Evolutionary conservation across 2,329 filamentous ascomycete genomes (phyloP).

Genomic region (Fusarium subtropicale): DNA sequence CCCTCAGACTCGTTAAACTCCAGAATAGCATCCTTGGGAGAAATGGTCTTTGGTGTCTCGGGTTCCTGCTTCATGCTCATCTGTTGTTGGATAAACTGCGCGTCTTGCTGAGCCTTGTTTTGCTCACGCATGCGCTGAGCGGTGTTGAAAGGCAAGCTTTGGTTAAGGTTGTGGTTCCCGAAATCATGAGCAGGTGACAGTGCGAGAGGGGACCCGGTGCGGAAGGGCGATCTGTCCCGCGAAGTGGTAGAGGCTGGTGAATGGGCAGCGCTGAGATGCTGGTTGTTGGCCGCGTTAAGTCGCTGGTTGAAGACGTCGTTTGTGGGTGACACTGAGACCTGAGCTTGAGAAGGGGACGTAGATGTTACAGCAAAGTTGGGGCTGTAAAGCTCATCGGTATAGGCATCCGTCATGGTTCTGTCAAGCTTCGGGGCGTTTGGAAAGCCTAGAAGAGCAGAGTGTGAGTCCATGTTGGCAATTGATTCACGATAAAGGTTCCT

Average conservation of each 20-base stretch:
- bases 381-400: slow-evolving; percentile 86
- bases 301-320: slow-evolving; percentile 78
- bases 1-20: slow-evolving; percentile 84
- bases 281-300: slow-evolving; percentile 81
- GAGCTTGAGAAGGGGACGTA: slow-evolving; percentile 62
- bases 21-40: slow-evolving; percentile 89
- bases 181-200: slow-evolving; percentile 60
- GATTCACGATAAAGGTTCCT: slow-evolving; percentile 47
- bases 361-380: slow-evolving; percentile 72
- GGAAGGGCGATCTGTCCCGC: slow-evolving; percentile 84
- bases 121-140: slow-evolving; percentile 71
- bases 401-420: slow-evolving; percentile 87
- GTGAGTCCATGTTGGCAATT: slow-evolving; percentile 66
- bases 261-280: slow-evolving; percentile 71
- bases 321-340: slow-evolving; percentile 59
- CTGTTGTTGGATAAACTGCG: slow-evolving; percentile 58
- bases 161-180: slow-evolving; percentile 23
- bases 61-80: slow-evolving; percentile 56
- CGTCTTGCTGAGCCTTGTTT: slow-evolving; percentile 70
- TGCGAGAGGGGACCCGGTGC: slow-evolving; percentile 74
- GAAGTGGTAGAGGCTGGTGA: slow-evolving; percentile 61
- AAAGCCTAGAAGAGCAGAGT: slow-evolving; percentile 59
- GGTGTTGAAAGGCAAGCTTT: slow-evolving; percentile 58
- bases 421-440: slow-evolving; percentile 78
- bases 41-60: slow-evolving; percentile 83